Conservation (phyloP, 768 basidiomycete genomes). For the Xerocomus spinulosus region DNA sequence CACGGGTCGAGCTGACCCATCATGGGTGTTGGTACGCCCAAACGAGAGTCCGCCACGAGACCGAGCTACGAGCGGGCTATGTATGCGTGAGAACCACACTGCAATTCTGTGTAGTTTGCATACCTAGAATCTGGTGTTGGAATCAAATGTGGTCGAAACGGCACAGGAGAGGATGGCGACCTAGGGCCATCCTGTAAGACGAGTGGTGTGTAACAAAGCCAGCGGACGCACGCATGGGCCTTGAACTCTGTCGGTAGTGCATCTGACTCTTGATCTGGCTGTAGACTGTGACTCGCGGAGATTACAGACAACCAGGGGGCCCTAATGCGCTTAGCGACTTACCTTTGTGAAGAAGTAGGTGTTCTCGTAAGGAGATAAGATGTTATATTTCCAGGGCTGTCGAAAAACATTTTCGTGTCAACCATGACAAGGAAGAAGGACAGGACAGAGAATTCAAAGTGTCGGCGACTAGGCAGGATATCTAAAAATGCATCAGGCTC, state of each 20-base stretch:
- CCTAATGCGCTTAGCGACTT: conserved; percentile 4
- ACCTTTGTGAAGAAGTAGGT: conserved; percentile 15
- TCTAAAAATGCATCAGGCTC: neutral
- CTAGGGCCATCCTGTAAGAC: conserved; percentile 9
- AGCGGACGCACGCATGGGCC: conserved; percentile 17
- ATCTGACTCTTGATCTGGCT: conserved; percentile 6
- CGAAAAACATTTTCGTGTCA: conserved; percentile 10
- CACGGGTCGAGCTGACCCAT: conserved; percentile 13
- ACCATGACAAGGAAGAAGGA: too few relatives aligned
- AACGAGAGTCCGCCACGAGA: conserved; percentile 18
- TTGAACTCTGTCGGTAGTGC: conserved; percentile 24
- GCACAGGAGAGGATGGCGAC: conserved; percentile 12
- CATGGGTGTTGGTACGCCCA: neutral
- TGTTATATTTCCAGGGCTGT: conserved; percentile 32
- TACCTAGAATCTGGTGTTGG: conserved; percentile 33
- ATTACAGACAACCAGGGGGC: neutral
- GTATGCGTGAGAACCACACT: conserved; percentile 6
- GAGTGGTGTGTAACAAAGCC: neutral
- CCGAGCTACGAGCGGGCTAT: conserved; percentile 21
- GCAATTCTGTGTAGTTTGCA: neutral
- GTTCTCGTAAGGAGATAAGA: conserved; percentile 27
- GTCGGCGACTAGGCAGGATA: neutral
- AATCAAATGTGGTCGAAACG: conserved; percentile 20
- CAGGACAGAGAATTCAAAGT: too few relatives aligned
- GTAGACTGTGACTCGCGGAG: conserved; percentile 1